These are phyloP conservation scores for Daucus carota DNA, from an alignment of 129 eudicot genomes.

Conservation along the genomic window DH1_v3.0 NC_030389.2:9103501-9104000, in stretches of 20 bases:
- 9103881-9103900: not conserved
- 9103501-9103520: no score
- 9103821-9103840: not conserved
- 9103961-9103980: no score
- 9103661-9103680: not conserved
- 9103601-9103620: not conserved
- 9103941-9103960: not conserved
- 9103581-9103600: not conserved
- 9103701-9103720: conserved; percentile 2
- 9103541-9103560: not conserved
- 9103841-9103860: not conserved
- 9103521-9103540: no score
- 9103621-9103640: not conserved
- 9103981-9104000: no score
- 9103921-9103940: not conserved
- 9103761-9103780: not conserved
- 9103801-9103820: not conserved
- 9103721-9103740: not conserved
- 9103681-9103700: not conserved
- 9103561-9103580: not conserved
- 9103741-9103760: not conserved
- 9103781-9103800: not conserved
- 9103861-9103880: not conserved
- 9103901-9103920: not conserved
- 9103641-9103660: not conserved